These are phyloP conservation scores for Bacidia rubella DNA, from an alignment of 495 filamentous ascomycete genomes.

Conservation along the genomic window DNA sequence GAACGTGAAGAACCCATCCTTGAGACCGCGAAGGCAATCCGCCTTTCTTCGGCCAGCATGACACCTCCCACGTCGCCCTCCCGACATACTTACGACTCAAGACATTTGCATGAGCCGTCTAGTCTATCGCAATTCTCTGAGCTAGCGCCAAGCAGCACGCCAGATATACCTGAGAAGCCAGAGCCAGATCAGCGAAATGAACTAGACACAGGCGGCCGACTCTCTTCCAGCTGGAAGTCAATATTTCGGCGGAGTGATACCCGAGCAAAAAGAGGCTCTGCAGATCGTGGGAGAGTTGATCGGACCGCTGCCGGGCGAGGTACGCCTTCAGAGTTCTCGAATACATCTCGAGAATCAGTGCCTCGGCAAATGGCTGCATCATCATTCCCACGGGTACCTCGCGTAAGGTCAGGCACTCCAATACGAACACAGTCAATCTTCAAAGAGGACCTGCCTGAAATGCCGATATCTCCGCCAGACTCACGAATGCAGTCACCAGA, in stretches of 20 bases:
- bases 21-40: conserved; percentile 30
- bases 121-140: conserved; percentile 43
- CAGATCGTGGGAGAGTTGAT: conserved; percentile 39
- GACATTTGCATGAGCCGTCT: conserved; percentile 32
- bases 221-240: conserved; percentile 42
- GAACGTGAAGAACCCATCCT: conserved; percentile 32
- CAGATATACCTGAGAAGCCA: conserved; percentile 31
- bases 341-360: conserved; percentile 75
- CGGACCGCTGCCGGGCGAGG: conserved; percentile 28
- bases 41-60: conserved; percentile 40
- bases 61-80: conserved; percentile 43
- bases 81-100: conserved; percentile 16
- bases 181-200: conserved; percentile 29
- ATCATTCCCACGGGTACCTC: conserved; percentile 23
- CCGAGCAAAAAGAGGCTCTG: conserved; percentile 43
- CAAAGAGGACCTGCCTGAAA: conserved; percentile 80
- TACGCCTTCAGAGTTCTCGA: conserved; percentile 52
- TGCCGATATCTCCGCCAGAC: conserved; percentile 67
- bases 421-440: conserved; percentile 80
- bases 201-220: conserved; percentile 34
- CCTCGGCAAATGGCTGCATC: conserved; percentile 36
- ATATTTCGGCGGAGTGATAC: conserved; percentile 59
- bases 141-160: conserved; percentile 30
- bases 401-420: conserved; percentile 38
- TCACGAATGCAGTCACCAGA: conserved; percentile 67